These are phyloP conservation scores for Litchi chinensis DNA, from an alignment of 345 rosid genomes.

Conservation along the genomic window DNA sequence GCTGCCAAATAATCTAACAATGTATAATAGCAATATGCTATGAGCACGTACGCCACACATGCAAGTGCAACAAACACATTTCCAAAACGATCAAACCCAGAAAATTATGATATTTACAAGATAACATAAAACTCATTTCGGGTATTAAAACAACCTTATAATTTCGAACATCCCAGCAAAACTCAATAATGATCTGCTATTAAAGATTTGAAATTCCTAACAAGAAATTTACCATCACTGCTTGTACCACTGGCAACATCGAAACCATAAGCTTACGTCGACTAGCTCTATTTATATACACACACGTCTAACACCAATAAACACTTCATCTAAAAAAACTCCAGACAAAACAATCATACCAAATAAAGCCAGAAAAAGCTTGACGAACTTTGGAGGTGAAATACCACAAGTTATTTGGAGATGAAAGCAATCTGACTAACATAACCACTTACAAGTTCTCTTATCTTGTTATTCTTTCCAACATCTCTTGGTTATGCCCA, in stretches of 20 bases:
- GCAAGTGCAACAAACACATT: background rate
- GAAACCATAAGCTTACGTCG: background rate
- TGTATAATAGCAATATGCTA: background rate
- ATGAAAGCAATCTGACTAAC: no score
- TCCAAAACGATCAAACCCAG: background rate
- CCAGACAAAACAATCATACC: background rate
- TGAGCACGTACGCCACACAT: background rate
- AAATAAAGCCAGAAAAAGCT: background rate
- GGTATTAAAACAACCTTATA: background rate
- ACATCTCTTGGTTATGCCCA: no score
- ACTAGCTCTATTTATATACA: background rate
- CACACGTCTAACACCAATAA: background rate
- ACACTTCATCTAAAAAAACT: background rate
- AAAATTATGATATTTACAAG: background rate
- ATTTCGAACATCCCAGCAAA: background rate
- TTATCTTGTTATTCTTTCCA: no score
- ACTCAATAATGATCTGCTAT: background rate
- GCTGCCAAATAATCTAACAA: background rate
- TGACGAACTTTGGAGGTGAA: no score
- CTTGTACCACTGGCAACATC: background rate
- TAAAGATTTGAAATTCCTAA: background rate
- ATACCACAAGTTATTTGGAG: no score
- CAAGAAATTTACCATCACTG: no score
- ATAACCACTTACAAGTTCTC: no score
- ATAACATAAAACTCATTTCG: background rate